These are phyloP conservation scores for Eutrema yunnanense DNA, from an alignment of 345 rosid genomes.

Conservation along the genomic window DNA sequence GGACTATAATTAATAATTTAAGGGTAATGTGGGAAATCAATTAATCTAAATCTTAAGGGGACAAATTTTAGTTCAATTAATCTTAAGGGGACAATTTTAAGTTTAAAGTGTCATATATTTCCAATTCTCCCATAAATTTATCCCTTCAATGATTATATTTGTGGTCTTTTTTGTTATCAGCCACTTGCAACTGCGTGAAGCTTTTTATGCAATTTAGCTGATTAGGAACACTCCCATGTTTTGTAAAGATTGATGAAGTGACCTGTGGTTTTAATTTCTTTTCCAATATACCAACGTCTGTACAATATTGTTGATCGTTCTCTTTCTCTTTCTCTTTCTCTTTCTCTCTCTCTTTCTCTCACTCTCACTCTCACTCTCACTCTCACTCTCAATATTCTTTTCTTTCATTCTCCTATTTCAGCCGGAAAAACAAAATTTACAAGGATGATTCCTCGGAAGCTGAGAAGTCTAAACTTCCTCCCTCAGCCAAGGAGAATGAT, in stretches of 20 bases:
- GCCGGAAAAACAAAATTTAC: slow-evolving; percentile 22
- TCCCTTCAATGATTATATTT: too few relatives aligned
- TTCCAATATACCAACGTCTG: slow-evolving; percentile 27
- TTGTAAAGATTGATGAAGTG: background rate
- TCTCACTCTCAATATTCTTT: background rate
- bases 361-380: background rate
- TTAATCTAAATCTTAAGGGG: too few relatives aligned
- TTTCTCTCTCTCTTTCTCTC: background rate
- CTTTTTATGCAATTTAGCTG: background rate
- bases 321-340: background rate
- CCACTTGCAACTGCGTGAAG: too few relatives aligned
- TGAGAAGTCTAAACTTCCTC: slow-evolving; percentile 8
- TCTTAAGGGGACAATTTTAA: too few relatives aligned
- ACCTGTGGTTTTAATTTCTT: slow-evolving; percentile 12
- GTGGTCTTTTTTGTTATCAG: too few relatives aligned
- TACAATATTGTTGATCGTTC: slow-evolving; percentile 17
- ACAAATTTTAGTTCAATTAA: too few relatives aligned
- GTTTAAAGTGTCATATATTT: too few relatives aligned
- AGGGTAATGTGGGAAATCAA: too few relatives aligned
- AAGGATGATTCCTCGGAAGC: slow-evolving; percentile 14
- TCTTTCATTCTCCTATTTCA: background rate
- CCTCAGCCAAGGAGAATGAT: slow-evolving; percentile 12
- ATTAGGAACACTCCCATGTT: background rate
- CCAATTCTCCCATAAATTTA: too few relatives aligned
- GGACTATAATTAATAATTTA: too few relatives aligned